These are phyloP conservation scores for Coccomyxa sp. DNA, from an alignment of 139 green algal genomes.

Conservation along the genomic window DNA sequence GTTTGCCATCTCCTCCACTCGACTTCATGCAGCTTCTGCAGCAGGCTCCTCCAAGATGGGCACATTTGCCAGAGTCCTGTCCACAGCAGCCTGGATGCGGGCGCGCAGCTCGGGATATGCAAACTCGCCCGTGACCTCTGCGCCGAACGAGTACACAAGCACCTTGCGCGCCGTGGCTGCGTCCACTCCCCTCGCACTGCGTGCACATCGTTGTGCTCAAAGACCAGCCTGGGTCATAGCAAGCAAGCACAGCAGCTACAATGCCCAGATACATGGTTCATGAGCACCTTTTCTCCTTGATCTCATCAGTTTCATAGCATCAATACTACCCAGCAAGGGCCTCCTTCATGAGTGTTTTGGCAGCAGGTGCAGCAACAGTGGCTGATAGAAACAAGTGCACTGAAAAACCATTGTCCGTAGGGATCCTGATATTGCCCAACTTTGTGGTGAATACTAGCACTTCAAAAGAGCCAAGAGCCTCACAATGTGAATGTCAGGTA, in stretches of 20 bases:
- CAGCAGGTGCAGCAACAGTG: no score
- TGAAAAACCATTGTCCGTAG: no score
- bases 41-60: background rate
- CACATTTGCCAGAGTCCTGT: background rate
- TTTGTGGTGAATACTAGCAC: no score
- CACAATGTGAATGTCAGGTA: background rate
- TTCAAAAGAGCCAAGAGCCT: background rate
- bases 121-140: constrained; percentile 73
- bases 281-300: background rate
- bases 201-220: background rate
- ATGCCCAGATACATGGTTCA: no score
- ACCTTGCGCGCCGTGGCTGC: constrained; percentile 59
- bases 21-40: no score
- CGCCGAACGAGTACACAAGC: constrained; percentile 87
- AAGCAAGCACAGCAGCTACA: background rate
- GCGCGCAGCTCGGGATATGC: background rate
- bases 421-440: no score
- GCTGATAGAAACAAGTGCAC: no score
- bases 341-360: no score
- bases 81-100: background rate
- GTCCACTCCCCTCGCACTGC: constrained; percentile 76
- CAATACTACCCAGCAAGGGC: background rate
- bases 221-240: background rate
- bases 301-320: background rate
- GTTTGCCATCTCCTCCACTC: no score